Conservation (phyloP, 257 asterid species). For the Knoxia roxburghii region DNA sequence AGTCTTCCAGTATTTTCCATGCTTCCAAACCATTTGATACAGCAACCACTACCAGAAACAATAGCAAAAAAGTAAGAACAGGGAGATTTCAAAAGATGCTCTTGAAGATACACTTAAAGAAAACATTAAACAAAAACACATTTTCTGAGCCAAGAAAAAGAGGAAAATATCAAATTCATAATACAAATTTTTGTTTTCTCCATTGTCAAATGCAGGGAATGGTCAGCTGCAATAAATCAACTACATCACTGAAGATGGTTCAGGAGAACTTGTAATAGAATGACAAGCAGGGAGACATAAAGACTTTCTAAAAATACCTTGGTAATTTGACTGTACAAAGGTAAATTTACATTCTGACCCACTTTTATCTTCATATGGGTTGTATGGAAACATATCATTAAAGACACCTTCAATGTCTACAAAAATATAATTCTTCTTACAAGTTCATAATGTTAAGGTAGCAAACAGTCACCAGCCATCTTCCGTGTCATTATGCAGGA, state of each 20-base stretch:
- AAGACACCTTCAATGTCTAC: neutral
- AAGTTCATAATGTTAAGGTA: neutral
- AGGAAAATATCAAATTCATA: neutral
- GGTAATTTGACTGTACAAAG: neutral
- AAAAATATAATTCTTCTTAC: neutral
- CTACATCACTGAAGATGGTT: neutral
- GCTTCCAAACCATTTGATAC: slow-evolving; percentile 44
- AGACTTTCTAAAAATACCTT: neutral
- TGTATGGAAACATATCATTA: neutral
- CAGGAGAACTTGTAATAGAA: neutral
- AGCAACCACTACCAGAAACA: slow-evolving; percentile 32
- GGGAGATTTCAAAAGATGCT: neutral
- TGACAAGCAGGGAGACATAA: neutral
- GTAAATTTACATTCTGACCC: neutral
- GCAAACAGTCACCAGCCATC: neutral
- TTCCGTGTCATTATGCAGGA: neutral
- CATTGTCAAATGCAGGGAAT: neutral
- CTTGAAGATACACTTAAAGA: neutral
- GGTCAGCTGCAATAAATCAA: neutral
- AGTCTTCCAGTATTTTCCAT: slow-evolving; percentile 37
- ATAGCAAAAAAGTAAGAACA: slow-evolving; percentile 1
- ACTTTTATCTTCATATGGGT: neutral
- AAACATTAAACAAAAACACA: neutral
- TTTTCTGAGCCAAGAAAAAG: neutral
- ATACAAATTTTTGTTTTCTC: no score